phyloP scores from a whole-genome alignment of 1,139 yeast genomes.

The Candida pseudoviswanathii region DNA sequence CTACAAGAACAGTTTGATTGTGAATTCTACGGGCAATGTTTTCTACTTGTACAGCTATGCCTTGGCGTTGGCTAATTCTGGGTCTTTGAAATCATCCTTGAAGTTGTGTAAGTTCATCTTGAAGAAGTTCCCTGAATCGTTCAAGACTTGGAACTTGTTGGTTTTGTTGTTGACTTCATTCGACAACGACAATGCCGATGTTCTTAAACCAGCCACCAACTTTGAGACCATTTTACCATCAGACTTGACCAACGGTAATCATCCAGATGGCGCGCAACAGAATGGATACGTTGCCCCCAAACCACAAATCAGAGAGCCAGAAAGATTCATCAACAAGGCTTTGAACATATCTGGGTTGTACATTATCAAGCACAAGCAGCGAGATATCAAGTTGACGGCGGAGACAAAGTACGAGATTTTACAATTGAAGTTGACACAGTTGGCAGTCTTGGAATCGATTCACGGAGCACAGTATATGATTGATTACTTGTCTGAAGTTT shows the following conservation, averaged over 20 bases:
- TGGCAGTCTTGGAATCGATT: constrained; percentile 67
- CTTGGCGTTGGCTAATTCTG: constrained; percentile 33
- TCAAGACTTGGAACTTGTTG: constrained; percentile 49
- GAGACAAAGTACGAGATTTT: constrained; percentile 57
- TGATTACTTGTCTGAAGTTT: constrained; percentile 67
- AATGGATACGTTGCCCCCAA: constrained; percentile 8
- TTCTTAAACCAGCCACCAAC: constrained; percentile 13
- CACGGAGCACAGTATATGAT: constrained; percentile 64
- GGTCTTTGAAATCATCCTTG: constrained; percentile 30
- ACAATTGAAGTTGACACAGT: constrained; percentile 74
- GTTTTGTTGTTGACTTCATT: constrained; percentile 34
- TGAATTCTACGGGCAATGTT: constrained; percentile 42
- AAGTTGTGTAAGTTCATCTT: constrained; percentile 46
- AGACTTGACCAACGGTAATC: constrained; percentile 10
- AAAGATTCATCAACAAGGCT: constrained; percentile 44
- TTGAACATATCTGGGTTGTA: constrained; percentile 47
- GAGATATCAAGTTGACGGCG: constrained; percentile 29
- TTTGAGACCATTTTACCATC: constrained; percentile 14
- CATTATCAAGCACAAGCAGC: constrained; percentile 33
- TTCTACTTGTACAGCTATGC: constrained; percentile 40
- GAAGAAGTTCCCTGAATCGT: constrained; percentile 46
- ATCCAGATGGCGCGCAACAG: constrained; percentile 8
- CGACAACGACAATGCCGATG: constrained; percentile 29
- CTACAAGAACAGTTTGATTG: constrained; percentile 41
- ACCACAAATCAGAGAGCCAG: constrained; percentile 28